Evolutionary conservation across 2,329 filamentous ascomycete genomes (phyloP), one percentile per base, ranked within the genome.

Genomic region (Xylaria digitata): DNA sequence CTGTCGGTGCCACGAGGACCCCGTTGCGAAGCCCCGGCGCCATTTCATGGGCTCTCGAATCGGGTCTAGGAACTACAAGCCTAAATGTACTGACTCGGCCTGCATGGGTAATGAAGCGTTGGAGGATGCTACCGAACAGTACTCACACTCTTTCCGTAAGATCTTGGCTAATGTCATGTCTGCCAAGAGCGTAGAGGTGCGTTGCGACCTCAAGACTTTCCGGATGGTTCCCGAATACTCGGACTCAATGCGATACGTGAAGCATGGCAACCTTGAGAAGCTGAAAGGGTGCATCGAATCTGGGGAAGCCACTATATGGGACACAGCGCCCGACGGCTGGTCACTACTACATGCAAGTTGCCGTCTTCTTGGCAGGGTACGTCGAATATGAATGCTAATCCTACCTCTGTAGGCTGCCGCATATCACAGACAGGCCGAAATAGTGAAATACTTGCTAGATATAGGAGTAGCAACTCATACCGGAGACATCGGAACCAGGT

Each of bases 261-360:
- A 45, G 6, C 42, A 45, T n/a, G 42, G 42, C 42, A 45, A 45
- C 17, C 42, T 45, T n/a, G 6, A 15, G 2, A 45, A 45, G 17
- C 42, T 45, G 42, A 45, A 45, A n/a, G 42, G 5, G 19, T 45
- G 42, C 15, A 45, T 45, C 42, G 42, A 45, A n/a, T 45, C 42
- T n/a, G 42, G 42, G 19, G 42, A 45, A 45, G 42, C 42, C 2
- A 45, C 42, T 45, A 45, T 45, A 45, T 45, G 42, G 42, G 42
- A 45, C 19, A n/a, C 42, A 45, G 19, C 13, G 15, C 42, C 19
- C 42, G 42, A 45, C 19, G 42, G 42, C 42, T 45, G 42, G 42
- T 45, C 42, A 45, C 42, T 45, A n/a, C 42, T 45, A n/a, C 42
- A 45, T n/a, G 42, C 19, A 8, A 42, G 40, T 42, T 42, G 40